These are phyloP conservation scores for Oenanthe javanica DNA, from an alignment of 140 eudicot species.

Conservation along the genomic window DNA sequence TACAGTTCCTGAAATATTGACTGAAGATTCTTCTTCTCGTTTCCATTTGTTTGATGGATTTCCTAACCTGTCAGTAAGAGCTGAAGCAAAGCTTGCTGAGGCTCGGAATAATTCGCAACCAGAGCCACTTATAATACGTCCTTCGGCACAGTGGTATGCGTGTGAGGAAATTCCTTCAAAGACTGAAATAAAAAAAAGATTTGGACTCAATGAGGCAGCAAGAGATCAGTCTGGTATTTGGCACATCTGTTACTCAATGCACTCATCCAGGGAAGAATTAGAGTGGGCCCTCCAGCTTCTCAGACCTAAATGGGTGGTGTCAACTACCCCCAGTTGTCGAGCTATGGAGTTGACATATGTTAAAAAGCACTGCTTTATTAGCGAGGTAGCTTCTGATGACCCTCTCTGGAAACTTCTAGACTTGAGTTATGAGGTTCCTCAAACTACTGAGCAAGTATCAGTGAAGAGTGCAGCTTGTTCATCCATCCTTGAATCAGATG, in stretches of 20 bases:
- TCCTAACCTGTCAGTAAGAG: slow-evolving; percentile 70
- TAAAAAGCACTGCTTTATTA: slow-evolving; percentile 40
- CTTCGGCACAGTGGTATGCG: slow-evolving; percentile 80
- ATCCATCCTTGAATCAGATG: slow-evolving; percentile 12
- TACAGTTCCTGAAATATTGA: slow-evolving; percentile 46
- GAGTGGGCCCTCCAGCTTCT: slow-evolving; percentile 85
- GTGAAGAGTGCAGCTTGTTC: slow-evolving; percentile 15
- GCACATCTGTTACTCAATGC: slow-evolving; percentile 87
- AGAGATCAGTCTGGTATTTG: slow-evolving; percentile 69
- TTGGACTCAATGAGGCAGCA: slow-evolving; percentile 41
- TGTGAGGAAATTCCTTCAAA: slow-evolving; percentile 41
- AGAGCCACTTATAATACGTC: slow-evolving; percentile 72
- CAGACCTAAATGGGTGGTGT: slow-evolving; percentile 79
- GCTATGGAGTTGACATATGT: slow-evolving; percentile 73
- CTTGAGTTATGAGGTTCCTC: slow-evolving; percentile 31
- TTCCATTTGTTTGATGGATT: slow-evolving; percentile 74
- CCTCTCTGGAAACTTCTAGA: slow-evolving; percentile 66
- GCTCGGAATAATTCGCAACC: slow-evolving; percentile 57
- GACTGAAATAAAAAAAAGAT: slow-evolving; percentile 33
- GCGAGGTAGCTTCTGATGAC: slow-evolving; percentile 33
- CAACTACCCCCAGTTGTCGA: slow-evolving; percentile 73
- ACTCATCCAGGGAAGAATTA: slow-evolving; percentile 80
- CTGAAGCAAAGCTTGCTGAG: slow-evolving; percentile 59
- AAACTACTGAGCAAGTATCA: slow-evolving; percentile 14
- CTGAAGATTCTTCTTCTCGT: slow-evolving; percentile 61